Evolutionary conservation across 2,329 filamentous ascomycete genomes (phyloP), one percentile per base, ranked within the genome.

Genomic region (Endocalyx cinctus): DNA sequence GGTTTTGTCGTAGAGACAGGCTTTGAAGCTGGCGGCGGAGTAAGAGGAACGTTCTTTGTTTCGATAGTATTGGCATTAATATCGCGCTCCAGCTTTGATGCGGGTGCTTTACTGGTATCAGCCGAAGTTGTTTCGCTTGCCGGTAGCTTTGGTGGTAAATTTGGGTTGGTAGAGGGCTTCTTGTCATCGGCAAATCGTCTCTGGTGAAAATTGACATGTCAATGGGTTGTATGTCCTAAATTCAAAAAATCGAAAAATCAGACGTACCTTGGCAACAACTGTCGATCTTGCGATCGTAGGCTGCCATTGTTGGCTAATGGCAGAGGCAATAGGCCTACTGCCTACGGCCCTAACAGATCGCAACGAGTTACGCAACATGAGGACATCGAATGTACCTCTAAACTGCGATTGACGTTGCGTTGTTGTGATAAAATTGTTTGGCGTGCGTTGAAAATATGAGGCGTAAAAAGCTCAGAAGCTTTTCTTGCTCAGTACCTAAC

Each of bases 331-430:
- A 54, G 74, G 66, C 64, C 66, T 70, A 59, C 66, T 64, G 64
- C 71, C 66, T 59, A 79, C 63, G 54, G 70, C 67, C 69, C 69
- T 76, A 57, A 72, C 72, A 60, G 77, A 78, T 67, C 71, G 75
- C 67, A 82, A 66, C 63, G 77, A 80, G 62, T 74, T 76, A 69
- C 77, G 78, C 74, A 82, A 72, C 78, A 82, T 82, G 69, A 69
- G 68, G 66, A 64, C 67, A 66, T 69, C 60, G 51, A 51, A 41
- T 22, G 34, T 35, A 45, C 50, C 50, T 46, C 46, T 43, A 42
- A 37, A 34, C 33, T 40, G 50, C 42, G 47, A 42, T 35, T 41
- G 29, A 25, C 42, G 48, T 48, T 46, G 43, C 47, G 39, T 31
- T 7, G 35, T 45, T 28, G 38, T 39, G 40, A 33, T 35, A 41